phyloP scores from a whole-genome alignment of 108 stramenopile species.

The Cylindrotheca closterium region DNA sequence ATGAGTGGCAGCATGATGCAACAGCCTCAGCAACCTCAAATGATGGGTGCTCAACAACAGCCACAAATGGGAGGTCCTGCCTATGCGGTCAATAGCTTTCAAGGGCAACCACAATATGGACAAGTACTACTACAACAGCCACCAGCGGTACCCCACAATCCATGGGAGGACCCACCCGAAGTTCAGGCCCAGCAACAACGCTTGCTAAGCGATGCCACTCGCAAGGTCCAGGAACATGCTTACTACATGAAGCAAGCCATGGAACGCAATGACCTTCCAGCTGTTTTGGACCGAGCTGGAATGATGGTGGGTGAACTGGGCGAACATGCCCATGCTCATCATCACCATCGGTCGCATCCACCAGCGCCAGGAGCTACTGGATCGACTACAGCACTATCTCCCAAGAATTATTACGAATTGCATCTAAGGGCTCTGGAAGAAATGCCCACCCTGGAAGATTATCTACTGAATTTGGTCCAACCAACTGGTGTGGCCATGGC shows the following conservation, averaged over 20 bases:
- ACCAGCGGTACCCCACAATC: conserved; percentile 21
- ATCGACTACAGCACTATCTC: conserved; percentile 72
- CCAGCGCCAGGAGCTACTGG: conserved; percentile 31
- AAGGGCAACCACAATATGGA: conserved; percentile 10
- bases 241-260: conserved; percentile 84
- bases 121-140: conserved; percentile 11
- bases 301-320: conserved; percentile 94
- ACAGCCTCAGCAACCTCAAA: neutral
- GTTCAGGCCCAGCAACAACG: conserved; percentile 50
- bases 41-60: neutral
- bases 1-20: too few species aligned
- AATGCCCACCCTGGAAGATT: conserved; percentile 92
- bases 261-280: conserved; percentile 72
- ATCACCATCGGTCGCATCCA: conserved; percentile 38
- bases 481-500: too few species aligned
- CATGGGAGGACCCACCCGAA: conserved; percentile 33
- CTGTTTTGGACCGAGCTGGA: conserved; percentile 78
- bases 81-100: neutral
- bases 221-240: conserved; percentile 69
- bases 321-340: conserved; percentile 69
- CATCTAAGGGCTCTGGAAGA: conserved; percentile 96
- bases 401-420: conserved; percentile 98
- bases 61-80: neutral
- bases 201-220: conserved; percentile 52
- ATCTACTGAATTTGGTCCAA: conserved; percentile 64